phyloP scores from a whole-genome alignment of 2,329 filamentous ascomycete genomes.

The Diaporthe helianthi region DNA sequence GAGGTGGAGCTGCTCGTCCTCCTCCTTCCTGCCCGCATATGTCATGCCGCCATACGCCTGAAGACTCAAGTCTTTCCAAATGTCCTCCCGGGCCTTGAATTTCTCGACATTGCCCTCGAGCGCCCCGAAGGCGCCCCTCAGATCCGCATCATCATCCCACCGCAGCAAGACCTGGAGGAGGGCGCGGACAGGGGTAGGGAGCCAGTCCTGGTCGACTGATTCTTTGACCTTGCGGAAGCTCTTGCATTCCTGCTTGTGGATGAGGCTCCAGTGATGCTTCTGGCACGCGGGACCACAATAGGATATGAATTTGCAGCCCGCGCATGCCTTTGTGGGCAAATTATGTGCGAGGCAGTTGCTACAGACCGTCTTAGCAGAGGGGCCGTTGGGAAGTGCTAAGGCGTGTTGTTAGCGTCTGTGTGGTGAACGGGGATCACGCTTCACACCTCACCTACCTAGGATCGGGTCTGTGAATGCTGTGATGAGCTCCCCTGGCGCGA shows the following conservation, averaged over 20 bases:
- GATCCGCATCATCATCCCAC: constrained; percentile 42
- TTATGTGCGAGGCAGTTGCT: constrained; percentile 53
- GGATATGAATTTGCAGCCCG: constrained; percentile 57
- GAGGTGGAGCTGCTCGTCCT: constrained; percentile 45
- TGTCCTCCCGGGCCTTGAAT: constrained; percentile 44
- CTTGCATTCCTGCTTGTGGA: constrained; percentile 63
- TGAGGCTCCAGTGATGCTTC: constrained; percentile 57
- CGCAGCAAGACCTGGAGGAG: constrained; percentile 58
- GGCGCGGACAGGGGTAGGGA: constrained; percentile 64
- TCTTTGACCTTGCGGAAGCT: constrained; percentile 48
- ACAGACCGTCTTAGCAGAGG: constrained; percentile 53
- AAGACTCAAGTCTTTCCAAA: constrained; percentile 56
- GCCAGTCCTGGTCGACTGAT: constrained; percentile 40
- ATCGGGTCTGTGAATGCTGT: constrained; percentile 52
- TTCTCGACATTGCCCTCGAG: constrained; percentile 56
- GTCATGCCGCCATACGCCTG: constrained; percentile 59
- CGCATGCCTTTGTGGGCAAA: constrained; percentile 50
- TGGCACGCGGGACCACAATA: constrained; percentile 66
- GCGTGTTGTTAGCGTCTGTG: background rate
- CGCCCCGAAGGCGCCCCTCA: constrained; percentile 43
- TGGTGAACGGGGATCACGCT: background rate
- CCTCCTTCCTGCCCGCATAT: constrained; percentile 50
- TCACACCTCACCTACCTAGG: no score
- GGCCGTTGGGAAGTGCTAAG: constrained; percentile 53
- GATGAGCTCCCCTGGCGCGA: constrained; percentile 55